Base-by-base conservation (phyloP, 2,329 filamentous ascomycete species). In the Pseudogymnoascus destructans region DNA sequence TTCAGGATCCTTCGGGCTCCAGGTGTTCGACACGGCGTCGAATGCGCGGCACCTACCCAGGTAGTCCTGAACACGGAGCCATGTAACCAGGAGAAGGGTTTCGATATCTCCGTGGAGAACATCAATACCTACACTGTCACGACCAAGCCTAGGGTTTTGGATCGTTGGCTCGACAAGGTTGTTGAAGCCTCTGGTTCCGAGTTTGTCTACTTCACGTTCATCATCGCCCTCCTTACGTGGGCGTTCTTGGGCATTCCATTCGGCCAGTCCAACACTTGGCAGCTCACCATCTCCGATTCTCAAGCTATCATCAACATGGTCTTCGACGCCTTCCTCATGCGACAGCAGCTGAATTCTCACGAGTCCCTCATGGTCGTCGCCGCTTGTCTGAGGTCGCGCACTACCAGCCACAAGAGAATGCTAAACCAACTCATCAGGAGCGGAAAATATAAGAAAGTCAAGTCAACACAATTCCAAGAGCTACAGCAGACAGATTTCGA, bases 221-320 rank as follows among this genome's bases (percentile, higher is more conserved):
- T 62, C 5, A 17, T 52, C 25, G 38, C 58, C 13, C 61, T 70
- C 11, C 54, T 69, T 1, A 55, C 57, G 0, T 70, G 68, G 67
- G 67, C 64, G 4, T 61, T 70, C 49, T 42, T 68, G 8, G 67
- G 67, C 0, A 67, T 69, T 59, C 62, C 19, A 4, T 70, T 63
- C 42, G 63, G 64, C 6, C 38, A 61, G 2, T 60, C n/a, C n/a
- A n/a, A n/a, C n/a, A n/a, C n/a, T n/a, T 70, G 69, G 68, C 61
- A 66, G 25, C 64, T 68, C 10, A 57, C 60, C 1, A 69, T 70
- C 25, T 69, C 66, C 5, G 68, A 70, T 58, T 63, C 64, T 0
- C 68, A 70, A 56, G 68, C 69, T 7, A 68, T 71, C 25, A 23
- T 70, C 15, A 67, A 66, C 52, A 69, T 69, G 49, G 58, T 69